Percentiles rank a stretch among this genome's conserved stretches.
Evolutionary conservation across 768 basidiomycete species (phyloP).

Genomic region (Calocera cornea): DNA sequence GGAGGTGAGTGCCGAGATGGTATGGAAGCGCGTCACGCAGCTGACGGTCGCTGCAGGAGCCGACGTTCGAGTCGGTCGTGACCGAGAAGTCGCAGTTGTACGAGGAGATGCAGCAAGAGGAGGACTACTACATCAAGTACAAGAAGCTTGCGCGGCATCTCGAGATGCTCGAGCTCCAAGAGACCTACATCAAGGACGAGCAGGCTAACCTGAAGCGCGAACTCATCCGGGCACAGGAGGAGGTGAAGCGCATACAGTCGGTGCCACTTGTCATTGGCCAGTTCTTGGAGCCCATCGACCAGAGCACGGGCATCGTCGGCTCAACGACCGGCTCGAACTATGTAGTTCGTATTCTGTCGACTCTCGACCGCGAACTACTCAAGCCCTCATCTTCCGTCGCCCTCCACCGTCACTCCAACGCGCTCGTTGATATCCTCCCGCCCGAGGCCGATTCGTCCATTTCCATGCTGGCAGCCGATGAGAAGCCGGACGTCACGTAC

Average conservation of each 20-base stretch:
- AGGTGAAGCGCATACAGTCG: slow-evolving; percentile 97
- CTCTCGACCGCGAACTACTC: slow-evolving; percentile 88
- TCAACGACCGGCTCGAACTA: slow-evolving; percentile 97
- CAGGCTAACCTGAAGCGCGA: slow-evolving; percentile 96
- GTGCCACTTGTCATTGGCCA: slow-evolving; percentile 98
- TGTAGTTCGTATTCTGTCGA: slow-evolving; percentile 92
- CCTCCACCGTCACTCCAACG: slow-evolving; percentile 97
- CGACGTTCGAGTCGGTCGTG: slow-evolving; percentile 75
- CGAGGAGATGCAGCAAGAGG: slow-evolving; percentile 63
- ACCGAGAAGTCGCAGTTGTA: slow-evolving; percentile 79
- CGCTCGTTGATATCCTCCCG: slow-evolving; percentile 93
- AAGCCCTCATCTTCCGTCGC: slow-evolving; percentile 97
- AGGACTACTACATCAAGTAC: slow-evolving; percentile 95
- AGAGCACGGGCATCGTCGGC: slow-evolving; percentile 91
- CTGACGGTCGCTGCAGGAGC: slow-evolving; percentile 43
- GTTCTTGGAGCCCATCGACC: slow-evolving; percentile 97
- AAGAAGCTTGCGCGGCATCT: slow-evolving; percentile 90
- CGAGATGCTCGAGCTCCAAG: slow-evolving; percentile 86
- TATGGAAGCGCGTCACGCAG: not conserved
- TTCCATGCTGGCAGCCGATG: slow-evolving; percentile 83
- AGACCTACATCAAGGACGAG: slow-evolving; percentile 98
- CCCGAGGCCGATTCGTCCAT: slow-evolving; percentile 98
- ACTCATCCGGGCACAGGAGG: slow-evolving; percentile 95
- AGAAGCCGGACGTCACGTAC: slow-evolving; percentile 90
- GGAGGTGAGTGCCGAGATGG: slow-evolving; percentile 39